Percentiles rank a stretch among this genome's conserved stretches.
These are phyloP conservation scores for Silene vulgaris DNA, from an alignment of 179 eudicot genomes.

Conservation along the genomic window DNA sequence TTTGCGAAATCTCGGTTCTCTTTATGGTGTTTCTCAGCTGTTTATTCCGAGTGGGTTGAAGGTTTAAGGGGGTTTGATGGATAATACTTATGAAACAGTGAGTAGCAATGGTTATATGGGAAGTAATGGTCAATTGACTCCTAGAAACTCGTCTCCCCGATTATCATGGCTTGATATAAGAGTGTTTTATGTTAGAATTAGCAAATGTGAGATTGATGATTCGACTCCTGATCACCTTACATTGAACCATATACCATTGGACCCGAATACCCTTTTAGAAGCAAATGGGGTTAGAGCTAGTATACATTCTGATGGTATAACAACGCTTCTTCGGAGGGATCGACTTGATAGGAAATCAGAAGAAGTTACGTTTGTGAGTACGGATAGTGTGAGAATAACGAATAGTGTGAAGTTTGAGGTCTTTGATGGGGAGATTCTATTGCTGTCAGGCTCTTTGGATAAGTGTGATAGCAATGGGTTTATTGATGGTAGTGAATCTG, in stretches of 20 bases:
- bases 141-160: constrained; percentile 40
- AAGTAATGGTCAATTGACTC: constrained; percentile 40
- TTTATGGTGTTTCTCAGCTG: constrained; percentile 27
- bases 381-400: constrained; percentile 57
- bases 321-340: constrained; percentile 61
- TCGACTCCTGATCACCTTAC: constrained; percentile 70
- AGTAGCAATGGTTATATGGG: constrained; percentile 40
- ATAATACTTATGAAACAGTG: constrained; percentile 27
- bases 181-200: constrained; percentile 71
- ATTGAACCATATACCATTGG: constrained; percentile 61
- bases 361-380: constrained; percentile 74
- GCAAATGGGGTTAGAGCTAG: constrained; percentile 64
- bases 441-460: constrained; percentile 54
- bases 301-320: constrained; percentile 53
- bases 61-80: constrained; percentile 28
- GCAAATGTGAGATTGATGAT: constrained; percentile 54
- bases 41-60: constrained; percentile 20
- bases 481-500: constrained; percentile 31
- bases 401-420: constrained; percentile 81
- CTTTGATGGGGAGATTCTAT: constrained; percentile 44
- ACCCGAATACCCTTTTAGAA: constrained; percentile 68
- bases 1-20: constrained; percentile 17
- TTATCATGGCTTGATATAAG: constrained; percentile 67
- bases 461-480: constrained; percentile 41
- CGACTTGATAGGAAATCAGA: constrained; percentile 75